Evolutionary conservation across 2,329 filamentous ascomycete species (phyloP).

Genomic region (Ramularia endophylla): DNA sequence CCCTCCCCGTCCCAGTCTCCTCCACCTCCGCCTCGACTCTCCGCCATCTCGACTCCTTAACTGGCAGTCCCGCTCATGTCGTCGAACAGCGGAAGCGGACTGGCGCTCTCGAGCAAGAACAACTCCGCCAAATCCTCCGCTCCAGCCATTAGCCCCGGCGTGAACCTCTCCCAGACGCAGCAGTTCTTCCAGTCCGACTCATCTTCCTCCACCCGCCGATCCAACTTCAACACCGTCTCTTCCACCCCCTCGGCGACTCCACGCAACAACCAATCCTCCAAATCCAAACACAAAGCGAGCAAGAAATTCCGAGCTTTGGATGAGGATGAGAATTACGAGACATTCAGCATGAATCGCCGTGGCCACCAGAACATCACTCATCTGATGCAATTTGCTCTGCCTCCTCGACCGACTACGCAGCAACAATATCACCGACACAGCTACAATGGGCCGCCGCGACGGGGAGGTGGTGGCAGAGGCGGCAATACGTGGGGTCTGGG

Average conservation of each 20-base stretch:
- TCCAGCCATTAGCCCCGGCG: conserved; percentile 29
- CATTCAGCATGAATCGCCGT: conserved; percentile 50
- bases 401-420: conserved; percentile 60
- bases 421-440: conserved; percentile 41
- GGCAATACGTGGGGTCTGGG: conserved; percentile 78
- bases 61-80: conserved; percentile 13
- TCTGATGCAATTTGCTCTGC: conserved; percentile 82
- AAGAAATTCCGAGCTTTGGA: conserved; percentile 63
- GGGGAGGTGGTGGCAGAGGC: conserved; percentile 45
- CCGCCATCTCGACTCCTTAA: conserved; percentile 16
- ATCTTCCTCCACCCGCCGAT: conserved; percentile 35
- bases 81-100: conserved; percentile 40
- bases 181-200: conserved; percentile 39
- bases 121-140: conserved; percentile 36
- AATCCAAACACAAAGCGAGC: conserved; percentile 79
- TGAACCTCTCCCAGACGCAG: conserved; percentile 39
- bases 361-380: conserved; percentile 97
- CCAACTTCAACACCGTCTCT: conserved; percentile 20
- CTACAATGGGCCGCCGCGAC: conserved; percentile 36
- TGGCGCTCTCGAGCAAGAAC: conserved; percentile 27
- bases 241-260: conserved; percentile 39
- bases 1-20: too few relatives aligned
- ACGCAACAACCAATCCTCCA: conserved; percentile 68
- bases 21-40: conserved; percentile 2
- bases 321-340: conserved; percentile 81